These are phyloP conservation scores for Globisporangium irregulare DNA, from an alignment of 352 stramenopile species.

Conservation along the genomic window DNA sequence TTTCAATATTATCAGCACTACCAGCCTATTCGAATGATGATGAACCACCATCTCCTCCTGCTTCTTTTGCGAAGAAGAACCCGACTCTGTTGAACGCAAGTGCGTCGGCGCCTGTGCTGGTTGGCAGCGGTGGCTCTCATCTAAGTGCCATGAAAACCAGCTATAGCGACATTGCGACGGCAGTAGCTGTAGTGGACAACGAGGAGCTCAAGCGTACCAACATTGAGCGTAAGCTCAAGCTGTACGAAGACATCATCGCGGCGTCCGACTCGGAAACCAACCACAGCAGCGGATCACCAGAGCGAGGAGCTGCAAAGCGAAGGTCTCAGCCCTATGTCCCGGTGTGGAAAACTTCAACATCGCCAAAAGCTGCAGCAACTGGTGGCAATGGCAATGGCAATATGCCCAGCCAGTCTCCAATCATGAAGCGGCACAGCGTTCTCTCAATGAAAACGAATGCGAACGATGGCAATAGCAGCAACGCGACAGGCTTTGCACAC, in stretches of 20 bases:
- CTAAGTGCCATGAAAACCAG: neutral
- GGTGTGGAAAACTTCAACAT: constrained; percentile 3
- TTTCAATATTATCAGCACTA: too few relatives aligned
- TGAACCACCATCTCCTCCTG: too few relatives aligned
- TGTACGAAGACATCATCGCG: constrained; percentile 43
- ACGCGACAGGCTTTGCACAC: constrained; percentile 1
- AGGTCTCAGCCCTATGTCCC: constrained; percentile 14
- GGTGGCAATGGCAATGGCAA: neutral
- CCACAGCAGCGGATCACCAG: neutral
- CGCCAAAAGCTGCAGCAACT: neutral
- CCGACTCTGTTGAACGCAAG: constrained; percentile 13
- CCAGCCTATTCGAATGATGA: neutral
- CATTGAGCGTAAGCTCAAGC: constrained; percentile 55
- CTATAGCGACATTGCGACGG: neutral
- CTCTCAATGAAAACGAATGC: neutral
- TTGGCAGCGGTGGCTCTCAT: neutral
- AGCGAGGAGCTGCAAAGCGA: neutral
- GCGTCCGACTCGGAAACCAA: neutral
- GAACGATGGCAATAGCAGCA: neutral
- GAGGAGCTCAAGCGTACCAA: constrained; percentile 30
- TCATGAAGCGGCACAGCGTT: constrained; percentile 6
- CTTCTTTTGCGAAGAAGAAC: too few relatives aligned
- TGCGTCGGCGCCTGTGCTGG: constrained; percentile 22
- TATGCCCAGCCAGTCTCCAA: neutral
- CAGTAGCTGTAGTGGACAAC: neutral